phyloP scores from a whole-genome alignment of 441 rosid species.

The Eruca vesicaria region DNA sequence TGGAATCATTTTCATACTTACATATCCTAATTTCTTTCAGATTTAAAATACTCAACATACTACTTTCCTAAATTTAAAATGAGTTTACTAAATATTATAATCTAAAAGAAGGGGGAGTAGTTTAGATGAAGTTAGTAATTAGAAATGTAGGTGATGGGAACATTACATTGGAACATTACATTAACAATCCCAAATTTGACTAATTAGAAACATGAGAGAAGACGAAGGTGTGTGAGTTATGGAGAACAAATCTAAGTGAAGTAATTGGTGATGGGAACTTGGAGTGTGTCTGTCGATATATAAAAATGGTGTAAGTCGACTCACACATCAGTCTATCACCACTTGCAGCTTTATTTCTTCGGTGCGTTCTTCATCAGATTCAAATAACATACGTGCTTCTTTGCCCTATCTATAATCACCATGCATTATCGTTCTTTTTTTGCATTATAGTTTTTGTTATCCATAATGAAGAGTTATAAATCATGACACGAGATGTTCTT shows the following conservation, averaged over 20 bases:
- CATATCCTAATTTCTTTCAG: too few species aligned
- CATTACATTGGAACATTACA: too few species aligned
- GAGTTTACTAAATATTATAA: too few species aligned
- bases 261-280: slow-evolving; percentile 22
- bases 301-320: slow-evolving; percentile 35
- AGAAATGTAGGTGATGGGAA: not conserved
- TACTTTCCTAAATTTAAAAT: too few species aligned
- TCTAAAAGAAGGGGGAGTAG: too few species aligned
- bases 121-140: not conserved
- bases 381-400: slow-evolving; percentile 13
- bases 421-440: not conserved
- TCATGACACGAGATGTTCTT: slow-evolving; percentile 18
- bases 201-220: slow-evolving; percentile 10
- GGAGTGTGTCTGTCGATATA: slow-evolving; percentile 5
- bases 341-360: slow-evolving; percentile 33
- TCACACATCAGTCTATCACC: slow-evolving; percentile 32
- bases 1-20: too few species aligned
- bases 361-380: slow-evolving; percentile 40
- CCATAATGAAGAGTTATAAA: not conserved
- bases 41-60: too few species aligned
- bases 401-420: slow-evolving; percentile 15
- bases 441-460: not conserved
- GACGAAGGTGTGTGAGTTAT: slow-evolving; percentile 12
- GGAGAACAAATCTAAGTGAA: slow-evolving; percentile 32
- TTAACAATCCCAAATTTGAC: not conserved